Evolutionary conservation across 129 eudicot species (phyloP).

Genomic region (Rutidosis leptorrhynchoides): DNA sequence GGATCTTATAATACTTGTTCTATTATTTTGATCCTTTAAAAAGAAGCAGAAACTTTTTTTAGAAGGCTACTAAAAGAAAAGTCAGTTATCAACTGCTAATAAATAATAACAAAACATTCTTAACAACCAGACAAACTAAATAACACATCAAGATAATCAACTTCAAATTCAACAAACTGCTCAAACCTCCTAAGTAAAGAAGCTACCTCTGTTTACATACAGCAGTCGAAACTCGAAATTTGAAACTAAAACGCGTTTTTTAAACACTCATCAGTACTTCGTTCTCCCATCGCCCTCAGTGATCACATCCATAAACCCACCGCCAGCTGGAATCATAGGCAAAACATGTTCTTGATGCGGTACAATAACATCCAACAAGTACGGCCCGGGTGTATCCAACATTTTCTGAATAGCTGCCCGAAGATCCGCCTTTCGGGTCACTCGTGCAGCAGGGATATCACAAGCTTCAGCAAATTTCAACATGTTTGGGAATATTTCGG

Average conservation of each 20-base stretch:
- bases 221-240: background rate
- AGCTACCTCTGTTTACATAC: background rate
- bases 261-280: constrained; percentile 20
- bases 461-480: constrained; percentile 53
- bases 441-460: constrained; percentile 50
- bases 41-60: constrained; percentile 17
- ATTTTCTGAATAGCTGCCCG: constrained; percentile 45
- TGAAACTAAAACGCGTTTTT: background rate
- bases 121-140: constrained; percentile 18
- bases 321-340: constrained; percentile 61
- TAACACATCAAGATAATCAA: constrained; percentile 28
- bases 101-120: constrained; percentile 12
- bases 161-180: constrained; percentile 32
- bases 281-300: constrained; percentile 51
- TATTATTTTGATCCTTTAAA: too few relatives aligned
- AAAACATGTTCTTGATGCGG: constrained; percentile 62
- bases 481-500: constrained; percentile 48
- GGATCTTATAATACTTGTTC: too few relatives aligned
- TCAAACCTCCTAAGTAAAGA: constrained; percentile 1
- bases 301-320: constrained; percentile 44
- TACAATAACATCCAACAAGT: constrained; percentile 46
- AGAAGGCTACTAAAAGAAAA: background rate
- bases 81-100: constrained; percentile 10
- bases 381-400: constrained; percentile 49
- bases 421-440: constrained; percentile 35